Base-by-base conservation (phyloP, 192 early-diverging fungal genomes). In the Dissophora globulifera region DNA sequence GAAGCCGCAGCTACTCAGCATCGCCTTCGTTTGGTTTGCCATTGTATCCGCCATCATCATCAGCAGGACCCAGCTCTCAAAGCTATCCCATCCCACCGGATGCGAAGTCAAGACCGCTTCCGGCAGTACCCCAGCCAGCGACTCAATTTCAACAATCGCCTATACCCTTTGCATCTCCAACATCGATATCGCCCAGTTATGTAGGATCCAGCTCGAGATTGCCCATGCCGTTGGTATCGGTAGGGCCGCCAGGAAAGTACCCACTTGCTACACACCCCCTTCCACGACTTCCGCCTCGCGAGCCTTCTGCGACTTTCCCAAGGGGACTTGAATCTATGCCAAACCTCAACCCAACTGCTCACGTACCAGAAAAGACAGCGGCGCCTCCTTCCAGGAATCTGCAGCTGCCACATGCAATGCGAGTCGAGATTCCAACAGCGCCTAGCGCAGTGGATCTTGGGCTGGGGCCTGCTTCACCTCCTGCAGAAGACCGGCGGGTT, bases 371-470 rank as follows among this genome's bases (percentile, higher is more conserved):
- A 29, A 63, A 63, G 19, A 27, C 11, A 0, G 31, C 27, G 22
- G 40, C 53, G 11, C 30, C 22, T 27, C 68, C 25, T 1, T 47
- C 22, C 13, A 17, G 31, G 29, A 42, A 32, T 11, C 40, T 63
- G 13, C 69, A 50, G 2, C 38, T 56, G 19, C 68, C 68, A n/a
- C 20, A 56, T 25, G 12, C 38, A 9, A 16, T 72, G 9, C 5
- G 38, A 0, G 46, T 58, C 4, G 59, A 72, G 41, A 32, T 40
- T 4, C 59, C 69, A 4, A 63, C 69, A 43, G 69, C 69, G 12
- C 69, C 69, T 4, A 22, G 20, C 0, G 69, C 69, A n/a, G 60
- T 72, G 2, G 60, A 72, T 46, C 46, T 72, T 15, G 69, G 69
- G 19, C 15, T 58, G 8, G 60, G 69, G 4, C 47, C 60, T 23